A percentile compares a stretch with the other conserved stretches of the same genome.
These are phyloP conservation scores for Gnaphalium uliginosum DNA, from an alignment of 129 eudicot genomes.

Conservation along the genomic window DNA sequence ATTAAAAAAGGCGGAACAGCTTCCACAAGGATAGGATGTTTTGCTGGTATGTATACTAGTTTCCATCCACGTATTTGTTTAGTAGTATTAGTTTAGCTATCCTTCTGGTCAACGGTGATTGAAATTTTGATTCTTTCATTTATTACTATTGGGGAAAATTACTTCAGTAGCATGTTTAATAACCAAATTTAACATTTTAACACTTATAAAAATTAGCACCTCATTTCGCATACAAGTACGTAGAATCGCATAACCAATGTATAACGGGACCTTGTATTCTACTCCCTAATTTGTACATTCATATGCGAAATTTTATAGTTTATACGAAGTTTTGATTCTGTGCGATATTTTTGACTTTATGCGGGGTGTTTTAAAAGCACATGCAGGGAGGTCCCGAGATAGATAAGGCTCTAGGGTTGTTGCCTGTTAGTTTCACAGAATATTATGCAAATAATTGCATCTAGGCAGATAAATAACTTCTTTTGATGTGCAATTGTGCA, in stretches of 20 bases:
- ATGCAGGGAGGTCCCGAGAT: not conserved
- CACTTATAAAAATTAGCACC: not conserved
- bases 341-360: too few species aligned
- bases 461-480: not conserved
- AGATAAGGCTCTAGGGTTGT: not conserved
- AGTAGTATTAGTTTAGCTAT: not conserved
- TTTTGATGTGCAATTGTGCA: not conserved
- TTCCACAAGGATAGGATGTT: slow-evolving; percentile 33
- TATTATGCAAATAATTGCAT: not conserved
- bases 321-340: too few species aligned
- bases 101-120: slow-evolving; percentile 7
- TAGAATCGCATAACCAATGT: too few species aligned
- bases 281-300: too few species aligned
- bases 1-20: not conserved
- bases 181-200: not conserved
- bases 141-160: not conserved
- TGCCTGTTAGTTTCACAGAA: not conserved
- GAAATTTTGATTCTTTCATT: not conserved
- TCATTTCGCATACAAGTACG: too few species aligned
- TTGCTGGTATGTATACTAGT: slow-evolving; percentile 36
- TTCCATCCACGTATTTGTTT: not conserved
- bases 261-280: too few species aligned
- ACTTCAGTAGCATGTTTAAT: not conserved
- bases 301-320: too few species aligned
- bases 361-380: not conserved